Conservation (phyloP, 2,329 filamentous ascomycete species). For the Leptographium radiaticola region DNA sequence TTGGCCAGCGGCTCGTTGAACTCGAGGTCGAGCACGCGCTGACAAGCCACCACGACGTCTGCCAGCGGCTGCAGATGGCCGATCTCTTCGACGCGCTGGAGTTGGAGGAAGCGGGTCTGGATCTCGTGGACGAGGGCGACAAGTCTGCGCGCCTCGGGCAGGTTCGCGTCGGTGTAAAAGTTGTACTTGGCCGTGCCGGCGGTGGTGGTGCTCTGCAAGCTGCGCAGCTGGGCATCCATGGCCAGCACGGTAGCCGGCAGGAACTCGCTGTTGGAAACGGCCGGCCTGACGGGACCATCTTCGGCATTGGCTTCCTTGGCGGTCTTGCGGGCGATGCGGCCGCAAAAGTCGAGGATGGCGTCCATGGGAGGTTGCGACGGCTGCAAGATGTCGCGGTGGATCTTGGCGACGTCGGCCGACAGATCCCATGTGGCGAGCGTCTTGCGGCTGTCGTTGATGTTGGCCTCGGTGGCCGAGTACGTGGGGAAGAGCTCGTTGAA, state of each 20-base stretch:
- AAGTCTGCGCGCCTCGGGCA: conserved; percentile 61
- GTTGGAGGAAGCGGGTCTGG: conserved; percentile 56
- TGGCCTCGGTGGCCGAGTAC: conserved; percentile 38
- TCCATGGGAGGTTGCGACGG: conserved; percentile 24
- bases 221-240: conserved; percentile 44
- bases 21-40: conserved; percentile 60
- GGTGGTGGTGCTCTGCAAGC: conserved; percentile 2
- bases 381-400: conserved; percentile 44
- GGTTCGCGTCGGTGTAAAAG: conserved; percentile 77
- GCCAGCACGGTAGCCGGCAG: conserved; percentile 54
- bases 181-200: conserved; percentile 47
- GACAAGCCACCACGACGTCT: conserved; percentile 65
- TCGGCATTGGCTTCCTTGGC: conserved; percentile 14
- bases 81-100: conserved; percentile 54
- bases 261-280: conserved; percentile 34
- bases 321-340: conserved; percentile 27
- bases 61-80: conserved; percentile 61
- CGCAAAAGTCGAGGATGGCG: conserved; percentile 31
- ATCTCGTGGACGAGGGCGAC: conserved; percentile 57
- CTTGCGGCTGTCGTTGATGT: conserved; percentile 17
- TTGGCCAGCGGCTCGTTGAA: conserved; percentile 77
- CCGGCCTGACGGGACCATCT: conserved; percentile 16
- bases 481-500: conserved; percentile 72
- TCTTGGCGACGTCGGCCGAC: conserved; percentile 46
- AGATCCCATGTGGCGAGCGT: conserved; percentile 30